phyloP scores from a whole-genome alignment of 2,329 filamentous ascomycete genomes.

The Pseudogymnoascus sp. region DNA sequence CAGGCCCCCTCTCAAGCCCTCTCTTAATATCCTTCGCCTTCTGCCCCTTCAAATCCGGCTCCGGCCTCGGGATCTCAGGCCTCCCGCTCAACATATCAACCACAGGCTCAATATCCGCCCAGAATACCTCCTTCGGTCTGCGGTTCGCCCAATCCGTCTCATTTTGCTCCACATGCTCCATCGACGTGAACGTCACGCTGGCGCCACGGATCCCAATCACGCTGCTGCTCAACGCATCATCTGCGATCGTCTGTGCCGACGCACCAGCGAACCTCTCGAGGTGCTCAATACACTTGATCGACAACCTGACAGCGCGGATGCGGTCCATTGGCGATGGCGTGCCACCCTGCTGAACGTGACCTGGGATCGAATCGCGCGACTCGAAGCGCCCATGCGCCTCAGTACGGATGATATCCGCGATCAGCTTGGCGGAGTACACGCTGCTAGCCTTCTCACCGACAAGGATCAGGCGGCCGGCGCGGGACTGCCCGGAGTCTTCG shows the following conservation, averaged over 20 bases:
- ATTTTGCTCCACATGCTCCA: slow-evolving; percentile 70
- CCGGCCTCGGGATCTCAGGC: slow-evolving; percentile 38
- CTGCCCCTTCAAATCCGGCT: slow-evolving; percentile 41
- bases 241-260: slow-evolving; percentile 57
- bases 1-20: slow-evolving; percentile 30
- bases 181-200: slow-evolving; percentile 75
- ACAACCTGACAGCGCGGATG: slow-evolving; percentile 80
- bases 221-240: slow-evolving; percentile 62
- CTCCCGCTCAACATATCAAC: slow-evolving; percentile 80
- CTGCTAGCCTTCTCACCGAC: slow-evolving; percentile 89
- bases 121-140: slow-evolving; percentile 76
- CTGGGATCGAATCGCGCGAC: slow-evolving; percentile 80
- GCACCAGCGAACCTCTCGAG: slow-evolving; percentile 68
- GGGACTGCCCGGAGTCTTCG: slow-evolving; percentile 76
- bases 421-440: slow-evolving; percentile 86
- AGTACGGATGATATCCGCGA: slow-evolving; percentile 91
- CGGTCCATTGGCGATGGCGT: slow-evolving; percentile 94
- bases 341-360: slow-evolving; percentile 90
- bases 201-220: slow-evolving; percentile 93
- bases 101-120: slow-evolving; percentile 69
- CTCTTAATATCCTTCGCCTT: slow-evolving; percentile 54
- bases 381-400: slow-evolving; percentile 91
- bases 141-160: slow-evolving; percentile 93
- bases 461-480: slow-evolving; percentile 90
- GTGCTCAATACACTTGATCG: slow-evolving; percentile 90